Evolutionary conservation across 1,284 basidiomycete genomes (phyloP).

Genomic region (Microstroma glucosiphilum): DNA sequence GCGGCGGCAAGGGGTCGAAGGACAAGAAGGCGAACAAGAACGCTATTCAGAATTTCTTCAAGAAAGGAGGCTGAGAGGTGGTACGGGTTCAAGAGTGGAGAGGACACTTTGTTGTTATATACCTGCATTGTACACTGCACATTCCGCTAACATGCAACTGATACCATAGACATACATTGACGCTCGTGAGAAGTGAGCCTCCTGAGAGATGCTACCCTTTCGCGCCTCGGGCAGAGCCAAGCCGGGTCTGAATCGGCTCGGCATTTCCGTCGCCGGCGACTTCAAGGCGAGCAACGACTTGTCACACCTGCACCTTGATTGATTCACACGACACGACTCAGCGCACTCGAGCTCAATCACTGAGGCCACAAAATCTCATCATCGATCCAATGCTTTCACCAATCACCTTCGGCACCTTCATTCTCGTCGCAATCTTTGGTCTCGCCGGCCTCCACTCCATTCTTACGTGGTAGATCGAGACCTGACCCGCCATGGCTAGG

Average conservation of each 20-base stretch:
- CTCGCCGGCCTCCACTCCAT: constrained; percentile 1
- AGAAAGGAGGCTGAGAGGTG: not conserved
- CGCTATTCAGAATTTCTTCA: constrained; percentile 1
- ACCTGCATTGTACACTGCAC: no score
- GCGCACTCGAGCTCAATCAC: not conserved
- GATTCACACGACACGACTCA: not conserved
- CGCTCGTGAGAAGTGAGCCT: no score
- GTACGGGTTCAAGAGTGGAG: no score
- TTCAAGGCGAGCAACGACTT: no score
- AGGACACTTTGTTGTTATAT: no score
- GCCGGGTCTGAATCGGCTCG: no score
- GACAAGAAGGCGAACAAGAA: not conserved
- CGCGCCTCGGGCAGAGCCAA: no score
- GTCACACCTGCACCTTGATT: not conserved
- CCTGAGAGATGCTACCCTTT: no score
- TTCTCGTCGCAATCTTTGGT: not conserved
- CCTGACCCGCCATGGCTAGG: not conserved
- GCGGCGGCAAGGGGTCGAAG: not conserved
- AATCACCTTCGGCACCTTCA: constrained; percentile 5
- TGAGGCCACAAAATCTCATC: no score
- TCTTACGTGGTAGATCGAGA: constrained; percentile 2
- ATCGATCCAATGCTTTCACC: not conserved
- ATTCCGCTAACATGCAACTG: no score
- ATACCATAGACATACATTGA: no score
- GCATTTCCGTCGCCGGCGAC: no score